Conservation (phyloP, 2,329 filamentous ascomycete species). For the Cladorrhinum sp. region DNA sequence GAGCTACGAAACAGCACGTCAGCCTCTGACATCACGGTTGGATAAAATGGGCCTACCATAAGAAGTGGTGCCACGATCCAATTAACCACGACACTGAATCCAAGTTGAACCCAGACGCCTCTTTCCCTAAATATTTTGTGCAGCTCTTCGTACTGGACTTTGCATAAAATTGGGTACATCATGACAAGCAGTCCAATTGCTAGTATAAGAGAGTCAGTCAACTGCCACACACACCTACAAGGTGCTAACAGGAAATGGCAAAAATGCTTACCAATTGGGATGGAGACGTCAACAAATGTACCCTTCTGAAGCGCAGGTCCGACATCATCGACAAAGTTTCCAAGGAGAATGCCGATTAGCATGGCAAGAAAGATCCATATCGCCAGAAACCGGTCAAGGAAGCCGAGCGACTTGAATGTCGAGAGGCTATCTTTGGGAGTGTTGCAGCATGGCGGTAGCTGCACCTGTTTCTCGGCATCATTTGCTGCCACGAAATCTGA, state of each 20-base stretch:
- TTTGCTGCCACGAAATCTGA: not conserved
- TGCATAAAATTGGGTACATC: constrained; percentile 94
- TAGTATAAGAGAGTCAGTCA: constrained; percentile 32
- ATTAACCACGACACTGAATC: constrained; percentile 72
- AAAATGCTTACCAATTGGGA: constrained; percentile 41
- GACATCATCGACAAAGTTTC: constrained; percentile 67
- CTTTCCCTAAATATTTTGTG: constrained; percentile 61
- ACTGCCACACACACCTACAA: too few relatives aligned
- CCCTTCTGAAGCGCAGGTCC: constrained; percentile 65
- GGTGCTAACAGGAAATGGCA: not conserved
- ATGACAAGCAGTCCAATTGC: constrained; percentile 80
- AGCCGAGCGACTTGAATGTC: constrained; percentile 53
- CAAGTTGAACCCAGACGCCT: constrained; percentile 74
- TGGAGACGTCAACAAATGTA: constrained; percentile 56
- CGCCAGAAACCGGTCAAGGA: constrained; percentile 62
- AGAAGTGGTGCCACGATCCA: constrained; percentile 80
- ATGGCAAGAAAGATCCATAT: constrained; percentile 79
- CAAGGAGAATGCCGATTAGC: constrained; percentile 69
- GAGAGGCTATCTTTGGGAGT: constrained; percentile 30
- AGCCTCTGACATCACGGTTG: not conserved
- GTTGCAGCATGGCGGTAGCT: not conserved
- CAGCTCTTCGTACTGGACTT: constrained; percentile 74
- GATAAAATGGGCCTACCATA: constrained; percentile 57
- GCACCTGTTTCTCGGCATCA: constrained; percentile 12
- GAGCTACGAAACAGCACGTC: constrained; percentile 36